Conservation (phyloP, 129 eudicot species). For the Lonicera japonica region DNA sequence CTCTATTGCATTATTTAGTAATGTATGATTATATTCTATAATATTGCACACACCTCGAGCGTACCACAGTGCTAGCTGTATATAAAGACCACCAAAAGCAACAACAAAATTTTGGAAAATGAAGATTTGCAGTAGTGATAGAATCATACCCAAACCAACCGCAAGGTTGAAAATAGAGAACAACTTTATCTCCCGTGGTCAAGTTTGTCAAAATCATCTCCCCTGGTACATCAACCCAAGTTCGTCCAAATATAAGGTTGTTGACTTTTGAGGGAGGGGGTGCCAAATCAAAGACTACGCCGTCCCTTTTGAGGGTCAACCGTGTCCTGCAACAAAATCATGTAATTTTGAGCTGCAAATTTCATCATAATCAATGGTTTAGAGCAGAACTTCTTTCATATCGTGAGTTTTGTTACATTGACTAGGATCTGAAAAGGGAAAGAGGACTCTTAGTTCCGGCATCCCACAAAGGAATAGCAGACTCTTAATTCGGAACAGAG, state of each 20-base stretch:
- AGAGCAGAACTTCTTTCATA: too few relatives aligned
- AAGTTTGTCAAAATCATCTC: conserved; percentile 85
- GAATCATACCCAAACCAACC: conserved; percentile 93
- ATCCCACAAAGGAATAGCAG: too few relatives aligned
- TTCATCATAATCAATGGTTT: too few relatives aligned
- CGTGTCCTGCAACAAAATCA: conserved; percentile 48
- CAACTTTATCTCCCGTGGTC: conserved; percentile 95
- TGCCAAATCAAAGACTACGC: conserved; percentile 74
- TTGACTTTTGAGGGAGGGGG: conserved; percentile 92
- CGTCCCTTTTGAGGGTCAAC: conserved; percentile 63
- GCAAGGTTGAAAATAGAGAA: conserved; percentile 88
- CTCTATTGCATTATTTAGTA: too few relatives aligned
- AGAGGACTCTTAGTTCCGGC: too few relatives aligned
- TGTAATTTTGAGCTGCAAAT: too few relatives aligned
- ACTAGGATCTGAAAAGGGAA: too few relatives aligned
- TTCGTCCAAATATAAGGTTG: conserved; percentile 88
- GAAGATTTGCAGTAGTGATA: not conserved
- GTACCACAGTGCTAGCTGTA: too few relatives aligned
- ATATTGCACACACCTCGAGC: too few relatives aligned
- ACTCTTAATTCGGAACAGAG: too few relatives aligned
- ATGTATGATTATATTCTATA: too few relatives aligned
- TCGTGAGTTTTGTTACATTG: too few relatives aligned
- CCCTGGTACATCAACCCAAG: conserved; percentile 96
- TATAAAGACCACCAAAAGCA: not conserved
- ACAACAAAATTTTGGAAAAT: not conserved